Conservation (phyloP, 2,329 filamentous ascomycete genomes). For the Fusarium liriodendri region DNA sequence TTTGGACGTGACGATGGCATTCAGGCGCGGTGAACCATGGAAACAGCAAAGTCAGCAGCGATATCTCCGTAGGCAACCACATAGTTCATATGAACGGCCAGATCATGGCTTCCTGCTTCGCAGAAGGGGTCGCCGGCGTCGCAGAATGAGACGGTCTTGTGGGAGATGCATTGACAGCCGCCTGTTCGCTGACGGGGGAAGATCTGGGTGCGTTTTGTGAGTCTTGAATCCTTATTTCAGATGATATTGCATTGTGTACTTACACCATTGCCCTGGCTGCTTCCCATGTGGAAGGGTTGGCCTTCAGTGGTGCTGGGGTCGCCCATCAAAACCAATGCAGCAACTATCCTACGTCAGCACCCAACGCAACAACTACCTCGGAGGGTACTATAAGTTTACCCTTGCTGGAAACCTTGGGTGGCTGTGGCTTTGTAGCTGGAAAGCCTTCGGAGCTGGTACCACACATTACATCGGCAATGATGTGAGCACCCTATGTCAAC, state of each 20-base stretch:
- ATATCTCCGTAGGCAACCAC: slow-evolving; percentile 22
- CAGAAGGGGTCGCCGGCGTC: slow-evolving; percentile 37
- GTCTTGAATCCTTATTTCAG: neutral
- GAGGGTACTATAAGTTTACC: too few relatives aligned
- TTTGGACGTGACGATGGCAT: too few relatives aligned
- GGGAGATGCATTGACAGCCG: slow-evolving; percentile 19
- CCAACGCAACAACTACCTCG: too few relatives aligned
- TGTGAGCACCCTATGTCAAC: slow-evolving; percentile 32
- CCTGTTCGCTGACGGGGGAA: slow-evolving; percentile 28
- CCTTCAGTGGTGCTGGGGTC: slow-evolving; percentile 37
- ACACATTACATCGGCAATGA: slow-evolving; percentile 37
- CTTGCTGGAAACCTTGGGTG: neutral
- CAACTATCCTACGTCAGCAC: slow-evolving; percentile 7
- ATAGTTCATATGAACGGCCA: slow-evolving; percentile 37
- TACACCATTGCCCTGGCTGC: slow-evolving; percentile 31
- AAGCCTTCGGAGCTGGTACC: slow-evolving; percentile 37
- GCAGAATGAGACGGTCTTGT: slow-evolving; percentile 33
- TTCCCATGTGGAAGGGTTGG: slow-evolving; percentile 33
- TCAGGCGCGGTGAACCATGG: slow-evolving; percentile 14
- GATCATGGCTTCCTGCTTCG: slow-evolving; percentile 26
- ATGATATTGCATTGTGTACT: neutral
- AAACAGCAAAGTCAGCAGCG: slow-evolving; percentile 25
- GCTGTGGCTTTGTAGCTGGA: slow-evolving; percentile 25
- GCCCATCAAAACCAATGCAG: slow-evolving; percentile 37
- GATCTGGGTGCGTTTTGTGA: slow-evolving; percentile 5